Conservation (phyloP, 2,329 filamentous ascomycete genomes). For the Plectosphaerella plurivora region DNA sequence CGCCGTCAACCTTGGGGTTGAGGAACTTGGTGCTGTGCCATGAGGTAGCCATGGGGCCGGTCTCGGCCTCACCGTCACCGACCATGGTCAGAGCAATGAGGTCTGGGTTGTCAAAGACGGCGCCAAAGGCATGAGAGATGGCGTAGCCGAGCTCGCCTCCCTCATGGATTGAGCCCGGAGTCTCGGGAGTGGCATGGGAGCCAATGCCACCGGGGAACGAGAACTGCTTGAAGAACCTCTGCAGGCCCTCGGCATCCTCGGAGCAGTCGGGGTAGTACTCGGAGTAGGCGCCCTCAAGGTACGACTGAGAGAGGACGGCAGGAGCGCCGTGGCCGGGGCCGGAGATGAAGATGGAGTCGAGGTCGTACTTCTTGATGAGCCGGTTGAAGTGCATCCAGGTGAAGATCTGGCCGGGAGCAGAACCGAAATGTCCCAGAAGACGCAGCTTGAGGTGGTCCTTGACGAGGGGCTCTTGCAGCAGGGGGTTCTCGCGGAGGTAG, state of each 20-base stretch:
- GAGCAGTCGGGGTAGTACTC: slow-evolving; percentile 74
- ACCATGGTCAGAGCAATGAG: slow-evolving; percentile 75
- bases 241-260: slow-evolving; percentile 63
- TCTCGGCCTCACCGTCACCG: slow-evolving; percentile 78
- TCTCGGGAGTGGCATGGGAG: slow-evolving; percentile 74
- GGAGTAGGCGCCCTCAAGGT: slow-evolving; percentile 72
- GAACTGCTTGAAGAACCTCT: slow-evolving; percentile 77
- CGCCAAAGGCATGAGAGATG: slow-evolving; percentile 72
- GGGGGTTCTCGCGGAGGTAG: slow-evolving; percentile 69
- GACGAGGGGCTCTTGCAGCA: slow-evolving; percentile 65
- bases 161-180: slow-evolving; percentile 72
- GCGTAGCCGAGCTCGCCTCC: slow-evolving; percentile 81
- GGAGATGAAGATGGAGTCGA: slow-evolving; percentile 69
- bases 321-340: slow-evolving; percentile 77
- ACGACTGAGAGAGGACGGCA: slow-evolving; percentile 70
- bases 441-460: slow-evolving; percentile 69
- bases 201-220: slow-evolving; percentile 77
- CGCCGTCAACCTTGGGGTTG: slow-evolving; percentile 73
- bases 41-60: slow-evolving; percentile 70
- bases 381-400: slow-evolving; percentile 81
- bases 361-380: slow-evolving; percentile 73
- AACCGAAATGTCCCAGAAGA: slow-evolving; percentile 74
- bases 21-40: slow-evolving; percentile 84
- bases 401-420: slow-evolving; percentile 75
- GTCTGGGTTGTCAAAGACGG: slow-evolving; percentile 70